A percentile compares a stretch with the other conserved stretches of the same genome.
phyloP scores from a whole-genome alignment of 768 basidiomycete genomes.

The Chalciporus pseudorubinellus region DNA sequence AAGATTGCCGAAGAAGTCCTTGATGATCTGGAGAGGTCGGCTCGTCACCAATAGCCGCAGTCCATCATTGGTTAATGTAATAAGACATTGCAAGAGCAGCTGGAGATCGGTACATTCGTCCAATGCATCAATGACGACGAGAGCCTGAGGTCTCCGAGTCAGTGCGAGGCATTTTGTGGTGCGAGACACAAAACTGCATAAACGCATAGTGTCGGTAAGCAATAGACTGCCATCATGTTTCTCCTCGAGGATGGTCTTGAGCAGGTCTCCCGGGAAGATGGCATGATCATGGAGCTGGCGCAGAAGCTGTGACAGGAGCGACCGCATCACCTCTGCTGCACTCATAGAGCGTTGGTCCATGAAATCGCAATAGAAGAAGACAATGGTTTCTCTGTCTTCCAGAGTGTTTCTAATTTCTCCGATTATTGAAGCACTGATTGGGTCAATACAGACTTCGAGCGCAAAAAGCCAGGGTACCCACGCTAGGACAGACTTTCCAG shows the following conservation, averaged over 20 bases:
- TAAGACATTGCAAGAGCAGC: slow-evolving; percentile 11
- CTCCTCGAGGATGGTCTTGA: slow-evolving; percentile 6
- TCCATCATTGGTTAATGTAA: neutral
- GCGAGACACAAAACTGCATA: neutral
- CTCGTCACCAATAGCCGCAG: slow-evolving; percentile 7
- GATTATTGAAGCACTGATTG: slow-evolving; percentile 1
- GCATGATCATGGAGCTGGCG: neutral
- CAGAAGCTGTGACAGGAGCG: slow-evolving; percentile 19
- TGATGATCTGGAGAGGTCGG: slow-evolving; percentile 8
- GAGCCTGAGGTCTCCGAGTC: neutral
- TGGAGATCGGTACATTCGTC: slow-evolving; percentile 19
- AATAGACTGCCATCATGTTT: slow-evolving; percentile 3
- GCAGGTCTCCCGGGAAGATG: neutral
- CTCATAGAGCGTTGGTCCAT: slow-evolving; percentile 2
- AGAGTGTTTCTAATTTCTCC: neutral
- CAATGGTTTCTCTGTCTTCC: neutral
- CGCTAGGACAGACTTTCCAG: slow-evolving; percentile 7
- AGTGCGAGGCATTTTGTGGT: neutral
- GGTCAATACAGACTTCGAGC: neutral
- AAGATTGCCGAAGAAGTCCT: neutral
- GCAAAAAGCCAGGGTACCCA: neutral
- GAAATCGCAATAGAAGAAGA: slow-evolving; percentile 27
- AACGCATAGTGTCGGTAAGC: neutral
- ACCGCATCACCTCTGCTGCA: slow-evolving; percentile 15
- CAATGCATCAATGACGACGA: slow-evolving; percentile 21